Conservation (phyloP, 805 yeast genomes). For the Metschnikowia colocasiae region DNA sequence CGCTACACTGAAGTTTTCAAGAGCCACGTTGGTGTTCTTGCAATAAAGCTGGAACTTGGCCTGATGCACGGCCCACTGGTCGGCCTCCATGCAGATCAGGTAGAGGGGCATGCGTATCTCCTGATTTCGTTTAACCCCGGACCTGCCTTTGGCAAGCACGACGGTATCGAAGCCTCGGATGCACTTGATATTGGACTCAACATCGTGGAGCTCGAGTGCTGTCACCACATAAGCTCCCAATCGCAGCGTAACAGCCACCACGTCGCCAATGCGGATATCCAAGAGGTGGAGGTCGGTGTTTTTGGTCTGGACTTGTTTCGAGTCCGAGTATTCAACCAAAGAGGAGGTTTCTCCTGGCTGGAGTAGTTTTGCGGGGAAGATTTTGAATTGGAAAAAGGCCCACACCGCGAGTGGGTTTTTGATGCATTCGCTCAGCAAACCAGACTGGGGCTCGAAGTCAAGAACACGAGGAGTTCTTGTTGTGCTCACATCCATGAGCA, state of each 20-base stretch:
- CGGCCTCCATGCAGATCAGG: conserved; percentile 36
- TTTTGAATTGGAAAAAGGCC: conserved; percentile 48
- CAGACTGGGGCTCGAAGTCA: conserved; percentile 12
- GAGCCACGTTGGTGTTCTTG: conserved; percentile 21
- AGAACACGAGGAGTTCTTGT: conserved; percentile 3
- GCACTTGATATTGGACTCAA: conserved; percentile 39
- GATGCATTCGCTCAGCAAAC: conserved; percentile 13
- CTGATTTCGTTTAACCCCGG: conserved; percentile 4
- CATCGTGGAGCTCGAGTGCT: conserved; percentile 36
- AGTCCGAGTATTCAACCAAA: conserved; percentile 38
- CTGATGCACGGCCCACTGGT: conserved; percentile 39
- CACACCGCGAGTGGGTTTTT: conserved; percentile 40
- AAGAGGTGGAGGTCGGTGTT: conserved; percentile 41
- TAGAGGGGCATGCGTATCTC: conserved; percentile 25
- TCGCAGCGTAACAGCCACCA: conserved; percentile 33
- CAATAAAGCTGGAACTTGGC: conserved; percentile 24
- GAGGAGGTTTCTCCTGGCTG: conserved; percentile 27
- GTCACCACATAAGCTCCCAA: conserved; percentile 38
- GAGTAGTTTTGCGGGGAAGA: conserved; percentile 48
- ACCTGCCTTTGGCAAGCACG: conserved; percentile 25
- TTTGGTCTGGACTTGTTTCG: conserved; percentile 22
- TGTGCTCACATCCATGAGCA: not conserved
- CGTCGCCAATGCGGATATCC: conserved; percentile 58
- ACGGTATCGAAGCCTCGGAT: conserved; percentile 60
- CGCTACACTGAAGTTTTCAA: conserved; percentile 13